Evolutionary conservation across 2,329 filamentous ascomycete species (phyloP).

Genomic region (Fusarium sp.): DNA sequence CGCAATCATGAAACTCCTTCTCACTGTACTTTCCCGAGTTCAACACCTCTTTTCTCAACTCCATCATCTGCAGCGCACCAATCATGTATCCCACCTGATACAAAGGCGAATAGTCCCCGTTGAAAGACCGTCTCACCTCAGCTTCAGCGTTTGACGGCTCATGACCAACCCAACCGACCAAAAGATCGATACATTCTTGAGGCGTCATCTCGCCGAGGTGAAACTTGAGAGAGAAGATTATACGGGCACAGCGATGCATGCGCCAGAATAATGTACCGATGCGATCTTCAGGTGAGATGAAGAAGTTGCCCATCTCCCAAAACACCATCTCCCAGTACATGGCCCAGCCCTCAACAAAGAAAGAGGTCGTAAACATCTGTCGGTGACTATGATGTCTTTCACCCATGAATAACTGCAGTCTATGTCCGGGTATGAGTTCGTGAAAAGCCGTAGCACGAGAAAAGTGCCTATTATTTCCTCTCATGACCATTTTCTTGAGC

Average conservation of each 20-base stretch:
- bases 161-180: conserved; percentile 68
- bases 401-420: conserved; percentile 64
- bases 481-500: conserved; percentile 69
- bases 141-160: conserved; percentile 70
- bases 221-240: conserved; percentile 68
- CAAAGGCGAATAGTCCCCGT: conserved; percentile 66
- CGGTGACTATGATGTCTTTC: conserved; percentile 62
- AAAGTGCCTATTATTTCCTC: conserved; percentile 69
- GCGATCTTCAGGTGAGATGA: conserved; percentile 61
- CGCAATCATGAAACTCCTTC: conserved; percentile 66
- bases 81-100: conserved; percentile 72
- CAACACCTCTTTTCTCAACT: conserved; percentile 62
- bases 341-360: conserved; percentile 71
- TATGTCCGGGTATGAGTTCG: conserved; percentile 70
- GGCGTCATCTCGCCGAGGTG: conserved; percentile 66
- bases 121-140: conserved; percentile 68
- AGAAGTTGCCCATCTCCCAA: conserved; percentile 65
- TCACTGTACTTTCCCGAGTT: conserved; percentile 54
- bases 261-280: conserved; percentile 72
- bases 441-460: conserved; percentile 70
- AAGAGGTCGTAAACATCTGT: conserved; percentile 65
- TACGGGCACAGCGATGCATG: conserved; percentile 71
- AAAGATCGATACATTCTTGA: conserved; percentile 66
- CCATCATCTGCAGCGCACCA: conserved; percentile 67
- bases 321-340: conserved; percentile 72